Percentiles rank a stretch among this genome's conserved stretches.
Evolutionary conservation across 495 filamentous ascomycete genomes (phyloP).

Genomic region (Physcia stellaris): DNA sequence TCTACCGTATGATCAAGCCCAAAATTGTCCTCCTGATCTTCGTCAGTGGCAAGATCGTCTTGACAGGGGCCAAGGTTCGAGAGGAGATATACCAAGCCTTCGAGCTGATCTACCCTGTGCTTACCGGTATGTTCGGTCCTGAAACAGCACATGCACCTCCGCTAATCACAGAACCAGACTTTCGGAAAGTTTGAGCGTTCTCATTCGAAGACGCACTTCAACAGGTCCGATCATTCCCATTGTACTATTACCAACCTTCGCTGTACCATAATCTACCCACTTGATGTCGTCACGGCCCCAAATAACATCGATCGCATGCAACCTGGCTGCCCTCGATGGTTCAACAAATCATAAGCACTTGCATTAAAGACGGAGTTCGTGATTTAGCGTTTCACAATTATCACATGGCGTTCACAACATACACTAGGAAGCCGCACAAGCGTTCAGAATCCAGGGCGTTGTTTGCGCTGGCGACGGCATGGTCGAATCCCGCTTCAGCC

Average conservation of each 20-base stretch:
- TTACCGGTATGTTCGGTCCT: slow-evolving; percentile 53
- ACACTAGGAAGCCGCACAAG: slow-evolving; percentile 38
- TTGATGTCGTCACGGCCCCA: background rate
- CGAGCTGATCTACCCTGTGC: slow-evolving; percentile 97
- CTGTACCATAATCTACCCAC: slow-evolving; percentile 36
- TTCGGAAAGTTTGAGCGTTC: slow-evolving; percentile 44
- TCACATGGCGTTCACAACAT: slow-evolving; percentile 13
- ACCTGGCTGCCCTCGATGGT: too few relatives aligned
- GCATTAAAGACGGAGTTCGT: slow-evolving; percentile 3
- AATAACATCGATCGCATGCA: slow-evolving; percentile 9
- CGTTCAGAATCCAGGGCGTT: slow-evolving; percentile 29
- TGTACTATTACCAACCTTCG: slow-evolving; percentile 23
- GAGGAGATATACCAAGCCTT: slow-evolving; percentile 99
- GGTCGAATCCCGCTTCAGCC: too few relatives aligned
- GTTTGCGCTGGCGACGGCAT: slow-evolving; percentile 56
- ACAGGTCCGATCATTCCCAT: slow-evolving; percentile 5
- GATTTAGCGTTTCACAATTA: background rate
- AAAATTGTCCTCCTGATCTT: slow-evolving; percentile 99
- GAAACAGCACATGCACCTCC: background rate
- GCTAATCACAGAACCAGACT: slow-evolving; percentile 37
- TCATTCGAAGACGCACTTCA: too few relatives aligned
- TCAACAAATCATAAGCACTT: too few relatives aligned
- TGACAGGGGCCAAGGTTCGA: slow-evolving; percentile 94
- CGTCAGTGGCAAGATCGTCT: slow-evolving; percentile 95
- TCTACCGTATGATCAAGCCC: slow-evolving; percentile 99